Conservation (phyloP, 345 rosid species). For the Eucalyptus polybractea region DNA sequence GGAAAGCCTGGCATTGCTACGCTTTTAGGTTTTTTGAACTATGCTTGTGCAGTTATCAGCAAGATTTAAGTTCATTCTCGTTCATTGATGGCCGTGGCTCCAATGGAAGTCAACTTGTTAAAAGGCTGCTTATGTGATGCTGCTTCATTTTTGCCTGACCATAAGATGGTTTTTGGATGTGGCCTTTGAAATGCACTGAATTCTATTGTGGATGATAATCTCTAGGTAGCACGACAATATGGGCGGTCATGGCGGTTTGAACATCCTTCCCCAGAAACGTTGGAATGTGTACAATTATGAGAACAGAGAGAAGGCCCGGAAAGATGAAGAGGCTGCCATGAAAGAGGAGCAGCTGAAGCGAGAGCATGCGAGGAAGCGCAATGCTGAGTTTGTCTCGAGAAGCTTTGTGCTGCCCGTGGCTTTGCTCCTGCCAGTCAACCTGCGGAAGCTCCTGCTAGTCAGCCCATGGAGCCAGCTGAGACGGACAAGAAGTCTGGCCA, state of each 20-base stretch:
- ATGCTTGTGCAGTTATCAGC: background rate
- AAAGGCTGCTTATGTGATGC: background rate
- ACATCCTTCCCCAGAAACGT: conserved; percentile 85
- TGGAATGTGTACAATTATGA: conserved; percentile 87
- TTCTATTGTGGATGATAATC: background rate
- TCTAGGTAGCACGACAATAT: background rate
- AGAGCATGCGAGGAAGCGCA: conserved; percentile 56
- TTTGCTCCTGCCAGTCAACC: conserved; percentile 41
- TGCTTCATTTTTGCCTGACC: background rate
- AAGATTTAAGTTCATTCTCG: background rate
- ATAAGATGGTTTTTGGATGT: background rate
- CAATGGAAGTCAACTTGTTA: background rate
- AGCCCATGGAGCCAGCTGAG: conserved; percentile 7
- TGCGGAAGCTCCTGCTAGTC: background rate
- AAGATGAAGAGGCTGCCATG: conserved; percentile 84
- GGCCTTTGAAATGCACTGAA: background rate
- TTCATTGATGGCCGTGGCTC: background rate
- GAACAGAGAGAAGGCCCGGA: conserved; percentile 68
- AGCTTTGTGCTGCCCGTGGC: conserved; percentile 64
- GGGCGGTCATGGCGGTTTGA: conserved; percentile 94
- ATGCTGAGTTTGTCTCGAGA: conserved; percentile 79
- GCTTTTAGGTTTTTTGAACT: background rate
- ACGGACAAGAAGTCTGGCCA: conserved; percentile 49
- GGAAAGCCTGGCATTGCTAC: background rate
- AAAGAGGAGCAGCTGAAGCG: conserved; percentile 74